A percentile compares a stretch with the other conserved stretches of the same genome.
phyloP scores from a whole-genome alignment of 2,329 filamentous ascomycete species.

The Talaromyces sp. region DNA sequence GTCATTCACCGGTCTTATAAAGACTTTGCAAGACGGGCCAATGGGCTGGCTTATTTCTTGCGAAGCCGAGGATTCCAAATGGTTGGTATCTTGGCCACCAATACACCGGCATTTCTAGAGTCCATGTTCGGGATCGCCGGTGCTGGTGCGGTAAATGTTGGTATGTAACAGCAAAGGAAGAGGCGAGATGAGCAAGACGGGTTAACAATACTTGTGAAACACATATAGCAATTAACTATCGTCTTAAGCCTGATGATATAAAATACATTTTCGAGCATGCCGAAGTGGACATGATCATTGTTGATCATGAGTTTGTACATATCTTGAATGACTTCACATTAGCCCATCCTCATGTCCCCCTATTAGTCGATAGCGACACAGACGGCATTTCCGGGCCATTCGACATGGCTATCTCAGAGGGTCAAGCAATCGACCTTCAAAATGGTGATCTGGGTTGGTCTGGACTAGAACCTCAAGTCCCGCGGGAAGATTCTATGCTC shows the following conservation, averaged over 20 bases:
- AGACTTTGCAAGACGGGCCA: slow-evolving; percentile 77
- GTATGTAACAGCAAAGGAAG: slow-evolving; percentile 26
- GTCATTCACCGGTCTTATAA: slow-evolving; percentile 71
- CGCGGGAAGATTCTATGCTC: slow-evolving; percentile 73
- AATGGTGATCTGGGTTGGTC: slow-evolving; percentile 69
- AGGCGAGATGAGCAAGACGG: too few relatives aligned
- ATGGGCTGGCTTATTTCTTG: slow-evolving; percentile 83
- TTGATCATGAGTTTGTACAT: slow-evolving; percentile 71
- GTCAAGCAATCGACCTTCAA: slow-evolving; percentile 64
- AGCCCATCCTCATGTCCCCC: slow-evolving; percentile 57
- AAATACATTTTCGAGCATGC: slow-evolving; percentile 84
- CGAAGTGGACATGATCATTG: slow-evolving; percentile 81
- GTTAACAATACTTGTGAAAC: slow-evolving; percentile 20
- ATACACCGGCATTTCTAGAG: slow-evolving; percentile 92
- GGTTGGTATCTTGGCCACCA: slow-evolving; percentile 82
- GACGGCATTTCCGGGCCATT: slow-evolving; percentile 76
- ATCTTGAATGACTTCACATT: slow-evolving; percentile 64
- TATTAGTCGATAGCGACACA: slow-evolving; percentile 84
- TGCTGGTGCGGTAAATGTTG: slow-evolving; percentile 71
- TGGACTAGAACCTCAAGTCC: slow-evolving; percentile 64
- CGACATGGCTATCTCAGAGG: slow-evolving; percentile 78
- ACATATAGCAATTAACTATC: slow-evolving; percentile 58
- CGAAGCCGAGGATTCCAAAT: slow-evolving; percentile 67
- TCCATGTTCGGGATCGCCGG: slow-evolving; percentile 81
- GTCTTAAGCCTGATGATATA: slow-evolving; percentile 79